A percentile compares a stretch with the other conserved stretches of the same genome.
Conservation (phyloP, 495 filamentous ascomycete species). For the Neurospora sp. region DNA sequence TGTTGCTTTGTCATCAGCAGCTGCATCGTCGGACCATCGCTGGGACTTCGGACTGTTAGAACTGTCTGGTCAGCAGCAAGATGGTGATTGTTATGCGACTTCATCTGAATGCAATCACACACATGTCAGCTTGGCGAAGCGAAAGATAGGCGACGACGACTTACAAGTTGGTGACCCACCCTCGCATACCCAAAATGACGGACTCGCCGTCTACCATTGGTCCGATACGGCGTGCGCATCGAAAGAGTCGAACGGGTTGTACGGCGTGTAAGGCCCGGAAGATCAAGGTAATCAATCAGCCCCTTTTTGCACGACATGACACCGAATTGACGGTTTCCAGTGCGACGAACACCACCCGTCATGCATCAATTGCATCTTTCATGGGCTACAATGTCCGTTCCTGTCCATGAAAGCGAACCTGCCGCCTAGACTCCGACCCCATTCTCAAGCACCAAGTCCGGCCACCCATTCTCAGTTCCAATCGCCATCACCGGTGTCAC, state of each 20-base stretch:
- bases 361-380: constrained; percentile 33
- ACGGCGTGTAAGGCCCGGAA: constrained; percentile 30
- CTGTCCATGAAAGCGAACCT: constrained; percentile 3
- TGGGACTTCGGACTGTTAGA: neutral
- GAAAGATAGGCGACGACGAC: neutral
- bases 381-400: constrained; percentile 32
- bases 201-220: neutral
- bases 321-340: constrained; percentile 8
- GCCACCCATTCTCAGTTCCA: neutral
- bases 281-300: constrained; percentile 24
- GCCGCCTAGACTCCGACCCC: neutral
- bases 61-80: neutral
- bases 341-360: constrained; percentile 35
- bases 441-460: neutral
- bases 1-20: neutral
- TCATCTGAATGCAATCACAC: neutral
- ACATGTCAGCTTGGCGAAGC: neutral
- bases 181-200: neutral
- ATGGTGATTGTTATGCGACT: neutral
- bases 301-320: neutral
- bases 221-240: constrained; percentile 17
- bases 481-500: neutral
- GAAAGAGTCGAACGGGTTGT: constrained; percentile 34
- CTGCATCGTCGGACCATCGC: neutral
- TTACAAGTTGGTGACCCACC: neutral